Evolutionary conservation across 352 stramenopile genomes (phyloP).

Genomic region (Globisporangium acanthophoron): DNA sequence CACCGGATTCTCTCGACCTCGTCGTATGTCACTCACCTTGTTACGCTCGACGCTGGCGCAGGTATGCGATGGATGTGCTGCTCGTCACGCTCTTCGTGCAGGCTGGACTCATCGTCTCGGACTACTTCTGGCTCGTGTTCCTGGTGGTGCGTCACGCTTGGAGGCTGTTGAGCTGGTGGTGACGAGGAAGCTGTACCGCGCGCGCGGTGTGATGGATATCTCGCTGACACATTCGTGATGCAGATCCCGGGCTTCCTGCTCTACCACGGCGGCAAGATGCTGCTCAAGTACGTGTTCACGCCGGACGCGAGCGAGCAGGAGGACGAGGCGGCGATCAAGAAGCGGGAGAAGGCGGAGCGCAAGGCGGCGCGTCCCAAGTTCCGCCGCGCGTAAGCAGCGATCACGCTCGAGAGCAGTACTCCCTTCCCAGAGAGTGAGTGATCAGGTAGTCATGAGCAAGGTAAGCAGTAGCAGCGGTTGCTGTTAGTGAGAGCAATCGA

Average conservation of each 20-base stretch:
- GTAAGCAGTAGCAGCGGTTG: too few relatives aligned
- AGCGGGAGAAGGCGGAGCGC: slow-evolving; percentile 74
- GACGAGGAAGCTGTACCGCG: too few relatives aligned
- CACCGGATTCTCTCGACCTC: too few relatives aligned
- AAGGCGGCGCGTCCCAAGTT: slow-evolving; percentile 53
- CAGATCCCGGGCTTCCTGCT: slow-evolving; percentile 76
- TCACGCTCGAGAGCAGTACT: too few relatives aligned
- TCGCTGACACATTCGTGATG: not conserved
- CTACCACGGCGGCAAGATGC: slow-evolving; percentile 69
- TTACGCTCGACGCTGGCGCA: slow-evolving; percentile 1
- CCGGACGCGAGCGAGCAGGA: slow-evolving; percentile 44
- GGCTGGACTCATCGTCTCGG: slow-evolving; percentile 62
- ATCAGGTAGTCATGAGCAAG: too few relatives aligned
- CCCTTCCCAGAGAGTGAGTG: too few relatives aligned
- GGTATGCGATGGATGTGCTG: slow-evolving; percentile 84
- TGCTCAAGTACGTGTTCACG: slow-evolving; percentile 84
- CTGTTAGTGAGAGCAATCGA: not conserved
- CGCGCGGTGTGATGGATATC: too few relatives aligned
- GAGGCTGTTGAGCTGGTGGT: too few relatives aligned
- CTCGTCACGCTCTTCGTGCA: slow-evolving; percentile 81
- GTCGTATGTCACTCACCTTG: not conserved
- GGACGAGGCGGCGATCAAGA: slow-evolving; percentile 54
- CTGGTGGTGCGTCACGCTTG: slow-evolving; percentile 41
- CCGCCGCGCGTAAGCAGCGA: slow-evolving; percentile 27
- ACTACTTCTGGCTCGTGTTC: slow-evolving; percentile 87